Evolutionary conservation across 768 basidiomycete genomes (phyloP).

Genomic region (Rhizopogon rudus): DNA sequence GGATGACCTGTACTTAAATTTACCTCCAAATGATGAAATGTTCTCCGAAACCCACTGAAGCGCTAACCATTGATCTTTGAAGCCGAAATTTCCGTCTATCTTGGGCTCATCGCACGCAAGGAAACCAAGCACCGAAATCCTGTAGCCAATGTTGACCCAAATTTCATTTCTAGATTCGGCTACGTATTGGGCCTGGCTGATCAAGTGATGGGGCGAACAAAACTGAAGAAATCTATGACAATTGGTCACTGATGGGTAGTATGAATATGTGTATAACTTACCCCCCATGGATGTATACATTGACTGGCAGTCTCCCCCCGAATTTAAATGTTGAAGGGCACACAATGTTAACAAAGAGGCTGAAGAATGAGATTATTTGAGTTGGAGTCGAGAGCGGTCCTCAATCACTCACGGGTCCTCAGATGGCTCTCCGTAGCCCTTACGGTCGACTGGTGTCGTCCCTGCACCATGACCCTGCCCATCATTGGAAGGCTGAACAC

Average conservation of each 20-base stretch:
- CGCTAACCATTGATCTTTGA: conserved; percentile 81
- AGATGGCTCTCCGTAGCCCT: conserved; percentile 61
- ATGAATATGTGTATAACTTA: conserved; percentile 19
- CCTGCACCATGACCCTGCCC: conserved; percentile 51
- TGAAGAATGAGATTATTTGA: conserved; percentile 16
- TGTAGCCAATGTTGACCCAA: conserved; percentile 75
- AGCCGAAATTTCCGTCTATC: conserved; percentile 72
- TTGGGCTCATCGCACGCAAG: conserved; percentile 59
- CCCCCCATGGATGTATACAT: conserved; percentile 78
- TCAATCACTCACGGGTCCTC: conserved; percentile 59
- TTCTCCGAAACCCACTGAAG: conserved; percentile 69
- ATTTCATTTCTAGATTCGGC: conserved; percentile 61
- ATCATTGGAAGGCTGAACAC: conserved; percentile 57
- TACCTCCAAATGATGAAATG: conserved; percentile 66
- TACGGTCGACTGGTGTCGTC: conserved; percentile 49
- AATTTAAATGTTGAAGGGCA: conserved; percentile 43
- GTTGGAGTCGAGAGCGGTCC: neutral
- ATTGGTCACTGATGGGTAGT: neutral
- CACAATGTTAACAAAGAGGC: conserved; percentile 63
- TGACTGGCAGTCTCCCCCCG: conserved; percentile 51
- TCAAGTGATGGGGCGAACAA: conserved; percentile 63
- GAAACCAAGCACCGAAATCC: conserved; percentile 74
- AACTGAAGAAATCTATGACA: conserved; percentile 65
- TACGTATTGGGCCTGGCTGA: conserved; percentile 61
- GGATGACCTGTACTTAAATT: conserved; percentile 1